These are phyloP conservation scores for Saccharomycopsis olivae DNA, from an alignment of 805 yeast genomes.

Conservation along the genomic window DNA sequence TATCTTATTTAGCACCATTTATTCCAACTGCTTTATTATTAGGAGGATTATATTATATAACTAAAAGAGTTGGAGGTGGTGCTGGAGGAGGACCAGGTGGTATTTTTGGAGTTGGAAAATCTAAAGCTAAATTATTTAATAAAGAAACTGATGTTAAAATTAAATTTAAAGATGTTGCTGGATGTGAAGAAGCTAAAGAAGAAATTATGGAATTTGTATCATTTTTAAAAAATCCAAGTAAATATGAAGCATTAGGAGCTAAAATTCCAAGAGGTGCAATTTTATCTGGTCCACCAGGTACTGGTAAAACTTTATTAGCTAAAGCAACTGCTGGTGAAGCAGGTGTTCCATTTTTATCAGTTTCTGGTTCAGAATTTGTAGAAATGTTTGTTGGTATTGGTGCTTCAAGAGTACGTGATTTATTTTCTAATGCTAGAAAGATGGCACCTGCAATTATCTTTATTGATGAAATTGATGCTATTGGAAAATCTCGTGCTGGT, in stretches of 20 bases:
- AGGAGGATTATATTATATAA: conserved; percentile 52
- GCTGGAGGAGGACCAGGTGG: conserved; percentile 56
- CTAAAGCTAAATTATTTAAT: conserved; percentile 84
- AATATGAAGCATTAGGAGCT: conserved; percentile 90
- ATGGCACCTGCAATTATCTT: conserved; percentile 94
- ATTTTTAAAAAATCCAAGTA: conserved; percentile 80
- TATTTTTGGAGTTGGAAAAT: conserved; percentile 73
- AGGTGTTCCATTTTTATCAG: conserved; percentile 91
- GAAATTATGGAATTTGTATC: conserved; percentile 97
- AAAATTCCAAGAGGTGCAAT: conserved; percentile 98
- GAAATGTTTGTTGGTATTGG: conserved; percentile 99
- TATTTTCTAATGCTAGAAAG: conserved; percentile 85
- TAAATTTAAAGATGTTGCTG: conserved; percentile 91
- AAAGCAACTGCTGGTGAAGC: conserved; percentile 99
- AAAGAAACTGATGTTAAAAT: conserved; percentile 85
- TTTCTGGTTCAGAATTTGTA: conserved; percentile 94
- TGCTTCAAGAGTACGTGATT: conserved; percentile 94
- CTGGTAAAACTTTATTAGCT: conserved; percentile 95
- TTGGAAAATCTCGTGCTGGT: conserved; percentile 83
- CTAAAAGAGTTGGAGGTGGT: conserved; percentile 33
- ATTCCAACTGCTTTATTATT: conserved; percentile 72
- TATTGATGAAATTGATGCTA: conserved; percentile 99
- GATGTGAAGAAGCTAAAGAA: conserved; percentile 92
- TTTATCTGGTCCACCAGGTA: conserved; percentile 97
- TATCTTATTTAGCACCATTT: conserved; percentile 56